Conservation (phyloP, 192 early-diverging fungal species). For the Coemansia sp. region DNA sequence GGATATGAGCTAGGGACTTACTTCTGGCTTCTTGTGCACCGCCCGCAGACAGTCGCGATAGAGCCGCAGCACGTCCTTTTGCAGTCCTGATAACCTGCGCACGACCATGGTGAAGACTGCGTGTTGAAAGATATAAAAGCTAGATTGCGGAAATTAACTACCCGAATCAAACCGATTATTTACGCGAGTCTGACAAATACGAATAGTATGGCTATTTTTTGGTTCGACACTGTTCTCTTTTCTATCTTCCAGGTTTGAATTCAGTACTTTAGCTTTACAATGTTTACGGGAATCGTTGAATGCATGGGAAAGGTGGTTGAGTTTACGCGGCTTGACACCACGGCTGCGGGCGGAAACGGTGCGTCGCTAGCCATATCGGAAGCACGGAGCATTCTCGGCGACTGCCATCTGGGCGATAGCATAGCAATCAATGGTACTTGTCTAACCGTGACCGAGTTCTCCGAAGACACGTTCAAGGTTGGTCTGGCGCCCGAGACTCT, state of each 20-base stretch:
- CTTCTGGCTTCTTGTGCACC: slow-evolving; percentile 60
- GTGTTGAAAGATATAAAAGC: not conserved
- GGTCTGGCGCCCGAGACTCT: slow-evolving; percentile 92
- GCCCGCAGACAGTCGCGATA: slow-evolving; percentile 72
- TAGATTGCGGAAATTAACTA: not conserved
- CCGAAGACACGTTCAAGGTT: slow-evolving; percentile 78
- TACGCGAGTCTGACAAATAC: not conserved
- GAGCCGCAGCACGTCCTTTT: slow-evolving; percentile 62
- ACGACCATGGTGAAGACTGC: slow-evolving; percentile 6
- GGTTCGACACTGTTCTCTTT: not conserved
- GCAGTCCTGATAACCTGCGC: slow-evolving; percentile 61
- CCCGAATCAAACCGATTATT: slow-evolving; percentile 9
- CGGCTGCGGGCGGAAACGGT: slow-evolving; percentile 78
- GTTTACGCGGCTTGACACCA: slow-evolving; percentile 67
- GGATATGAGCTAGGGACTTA: slow-evolving; percentile 14
- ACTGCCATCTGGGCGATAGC: slow-evolving; percentile 90
- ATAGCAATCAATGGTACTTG: slow-evolving; percentile 94
- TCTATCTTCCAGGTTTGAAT: not conserved
- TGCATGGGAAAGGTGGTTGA: slow-evolving; percentile 73
- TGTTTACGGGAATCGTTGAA: slow-evolving; percentile 99
- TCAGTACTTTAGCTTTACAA: slow-evolving; percentile 22
- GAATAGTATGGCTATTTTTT: not conserved
- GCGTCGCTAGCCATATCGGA: slow-evolving; percentile 79
- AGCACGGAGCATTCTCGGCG: slow-evolving; percentile 66
- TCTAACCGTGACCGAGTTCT: slow-evolving; percentile 94